These are phyloP conservation scores for Lactarius trivialis DNA, from an alignment of 768 basidiomycete genomes.

Conservation along the genomic window DNA sequence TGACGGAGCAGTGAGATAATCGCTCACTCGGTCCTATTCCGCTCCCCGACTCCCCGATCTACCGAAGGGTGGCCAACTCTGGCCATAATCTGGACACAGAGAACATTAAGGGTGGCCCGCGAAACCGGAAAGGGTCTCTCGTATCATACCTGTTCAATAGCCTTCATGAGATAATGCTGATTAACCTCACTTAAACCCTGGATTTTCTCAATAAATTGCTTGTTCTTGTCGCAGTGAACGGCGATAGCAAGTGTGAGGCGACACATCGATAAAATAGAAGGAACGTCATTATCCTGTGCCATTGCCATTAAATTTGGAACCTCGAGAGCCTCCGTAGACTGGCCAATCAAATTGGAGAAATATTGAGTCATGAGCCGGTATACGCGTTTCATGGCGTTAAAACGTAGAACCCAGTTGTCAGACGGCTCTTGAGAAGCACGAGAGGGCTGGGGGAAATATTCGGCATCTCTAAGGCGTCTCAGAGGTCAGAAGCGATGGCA, in stretches of 20 bases:
- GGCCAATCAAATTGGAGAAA: conserved; percentile 76
- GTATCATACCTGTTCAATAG: conserved; percentile 74
- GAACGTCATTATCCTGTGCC: conserved; percentile 64
- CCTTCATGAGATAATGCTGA: conserved; percentile 87
- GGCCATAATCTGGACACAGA: conserved; percentile 56
- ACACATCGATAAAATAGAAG: conserved; percentile 67
- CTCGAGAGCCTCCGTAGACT: conserved; percentile 67
- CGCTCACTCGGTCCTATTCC: conserved; percentile 75
- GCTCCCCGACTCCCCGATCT: conserved; percentile 46
- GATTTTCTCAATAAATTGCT: conserved; percentile 84
- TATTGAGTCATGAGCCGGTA: conserved; percentile 88
- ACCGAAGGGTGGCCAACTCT: conserved; percentile 51
- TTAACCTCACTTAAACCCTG: conserved; percentile 75
- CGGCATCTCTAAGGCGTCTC: conserved; percentile 51
- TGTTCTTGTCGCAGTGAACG: conserved; percentile 84
- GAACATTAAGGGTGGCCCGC: conserved; percentile 2
- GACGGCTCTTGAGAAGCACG: conserved; percentile 55
- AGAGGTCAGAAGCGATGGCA: not conserved
- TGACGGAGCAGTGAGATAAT: not conserved
- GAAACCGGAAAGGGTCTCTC: not conserved
- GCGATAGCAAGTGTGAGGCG: conserved; percentile 78
- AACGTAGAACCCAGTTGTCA: conserved; percentile 88
- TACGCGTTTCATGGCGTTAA: conserved; percentile 74
- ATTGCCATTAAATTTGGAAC: conserved; percentile 86
- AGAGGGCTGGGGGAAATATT: conserved; percentile 64